A percentile compares a stretch with the other conserved stretches of the same genome.
phyloP scores from a whole-genome alignment of 352 stramenopile species.

The Hyaloperonospora brassicae region DNA sequence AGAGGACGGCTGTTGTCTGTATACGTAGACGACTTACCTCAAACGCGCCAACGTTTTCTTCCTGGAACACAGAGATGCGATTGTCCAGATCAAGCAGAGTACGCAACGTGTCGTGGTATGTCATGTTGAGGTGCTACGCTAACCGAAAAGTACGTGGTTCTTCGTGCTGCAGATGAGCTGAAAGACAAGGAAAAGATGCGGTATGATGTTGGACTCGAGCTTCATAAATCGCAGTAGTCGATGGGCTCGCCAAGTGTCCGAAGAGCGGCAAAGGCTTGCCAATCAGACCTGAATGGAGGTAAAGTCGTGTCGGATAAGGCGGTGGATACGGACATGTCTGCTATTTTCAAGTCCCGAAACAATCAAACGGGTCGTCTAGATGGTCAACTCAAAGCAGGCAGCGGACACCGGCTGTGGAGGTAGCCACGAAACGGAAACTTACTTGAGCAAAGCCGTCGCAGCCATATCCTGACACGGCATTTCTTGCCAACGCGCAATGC shows the following conservation, averaged over 20 bases:
- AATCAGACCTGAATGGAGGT: too few species aligned
- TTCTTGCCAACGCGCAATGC: background rate
- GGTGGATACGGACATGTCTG: too few species aligned
- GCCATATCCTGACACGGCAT: background rate
- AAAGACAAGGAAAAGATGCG: constrained; percentile 54
- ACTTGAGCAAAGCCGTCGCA: too few species aligned
- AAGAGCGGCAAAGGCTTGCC: too few species aligned
- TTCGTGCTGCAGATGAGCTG: constrained; percentile 41
- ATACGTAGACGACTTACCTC: constrained; percentile 47
- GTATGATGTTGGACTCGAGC: constrained; percentile 45
- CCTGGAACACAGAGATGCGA: constrained; percentile 52
- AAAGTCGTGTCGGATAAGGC: too few species aligned
- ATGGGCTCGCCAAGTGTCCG: too few species aligned
- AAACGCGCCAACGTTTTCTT: constrained; percentile 74
- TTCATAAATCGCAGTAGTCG: constrained; percentile 23
- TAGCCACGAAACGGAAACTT: too few species aligned
- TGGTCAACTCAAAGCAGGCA: background rate
- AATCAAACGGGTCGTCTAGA: too few species aligned
- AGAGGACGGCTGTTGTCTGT: constrained; percentile 2
- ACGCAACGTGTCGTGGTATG: constrained; percentile 6
- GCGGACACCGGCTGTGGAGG: too few species aligned
- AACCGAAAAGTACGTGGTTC: background rate
- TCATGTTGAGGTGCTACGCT: background rate
- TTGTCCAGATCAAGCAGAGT: constrained; percentile 65
- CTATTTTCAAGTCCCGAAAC: too few species aligned